A percentile compares a stretch with the other conserved stretches of the same genome.
These are phyloP conservation scores for Carallia pectinifolia DNA, from an alignment of 345 rosid genomes.

Conservation along the genomic window DNA sequence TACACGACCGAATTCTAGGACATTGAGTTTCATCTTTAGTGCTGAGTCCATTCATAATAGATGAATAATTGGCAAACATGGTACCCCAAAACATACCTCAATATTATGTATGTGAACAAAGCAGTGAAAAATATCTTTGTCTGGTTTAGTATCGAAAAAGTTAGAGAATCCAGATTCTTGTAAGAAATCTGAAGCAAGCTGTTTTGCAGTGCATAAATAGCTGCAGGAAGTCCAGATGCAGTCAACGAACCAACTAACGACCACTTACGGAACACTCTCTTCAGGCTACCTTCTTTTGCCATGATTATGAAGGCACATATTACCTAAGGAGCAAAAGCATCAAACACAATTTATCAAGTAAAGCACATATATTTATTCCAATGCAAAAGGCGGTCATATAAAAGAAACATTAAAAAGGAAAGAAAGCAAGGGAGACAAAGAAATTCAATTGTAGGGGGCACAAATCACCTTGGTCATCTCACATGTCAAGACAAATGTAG, in stretches of 20 bases:
- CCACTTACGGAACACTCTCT: constrained; percentile 66
- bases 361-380: background rate
- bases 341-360: background rate
- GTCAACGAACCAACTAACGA: constrained; percentile 81
- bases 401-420: background rate
- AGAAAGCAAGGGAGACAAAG: background rate
- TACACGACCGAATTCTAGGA: background rate
- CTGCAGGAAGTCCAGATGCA: constrained; percentile 98
- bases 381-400: background rate
- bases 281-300: constrained; percentile 76
- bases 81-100: constrained; percentile 49
- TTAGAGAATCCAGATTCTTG: constrained; percentile 89
- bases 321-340: constrained; percentile 46
- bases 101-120: constrained; percentile 66
- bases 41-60: background rate
- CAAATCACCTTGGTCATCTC: constrained; percentile 76
- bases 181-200: constrained; percentile 98
- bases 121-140: constrained; percentile 95
- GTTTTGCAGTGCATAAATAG: constrained; percentile 91
- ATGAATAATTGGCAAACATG: background rate
- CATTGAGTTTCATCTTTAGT: background rate
- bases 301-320: constrained; percentile 73
- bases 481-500: constrained; percentile 83
- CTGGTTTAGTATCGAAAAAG: constrained; percentile 94
- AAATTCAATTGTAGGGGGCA: background rate